Conservation (phyloP, 2,329 filamentous ascomycete species). For the Calycina marina region DNA sequence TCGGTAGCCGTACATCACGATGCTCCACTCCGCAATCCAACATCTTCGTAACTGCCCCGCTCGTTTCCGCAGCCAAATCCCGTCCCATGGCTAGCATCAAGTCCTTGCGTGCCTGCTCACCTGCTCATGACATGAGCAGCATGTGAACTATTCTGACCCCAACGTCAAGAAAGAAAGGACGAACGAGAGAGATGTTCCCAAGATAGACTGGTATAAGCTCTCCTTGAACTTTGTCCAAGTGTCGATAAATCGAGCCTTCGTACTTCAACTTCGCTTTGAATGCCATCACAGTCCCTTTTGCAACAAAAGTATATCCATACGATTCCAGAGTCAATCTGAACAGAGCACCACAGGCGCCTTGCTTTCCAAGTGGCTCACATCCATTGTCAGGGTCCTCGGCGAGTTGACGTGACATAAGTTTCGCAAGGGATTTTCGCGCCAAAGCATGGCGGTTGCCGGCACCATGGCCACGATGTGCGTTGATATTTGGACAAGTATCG, state of each 20-base stretch:
- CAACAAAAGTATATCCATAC: slow-evolving; percentile 29
- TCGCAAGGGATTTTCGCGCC: slow-evolving; percentile 6
- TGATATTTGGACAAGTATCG: slow-evolving; percentile 11
- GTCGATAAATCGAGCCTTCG: slow-evolving; percentile 24
- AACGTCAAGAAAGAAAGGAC: slow-evolving; percentile 10
- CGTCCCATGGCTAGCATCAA: slow-evolving; percentile 2
- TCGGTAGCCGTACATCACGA: not conserved
- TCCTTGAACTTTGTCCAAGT: slow-evolving; percentile 24
- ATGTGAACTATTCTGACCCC: slow-evolving; percentile 13
- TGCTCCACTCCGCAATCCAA: slow-evolving; percentile 3
- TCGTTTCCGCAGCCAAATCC: slow-evolving; percentile 2
- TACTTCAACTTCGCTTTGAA: slow-evolving; percentile 24
- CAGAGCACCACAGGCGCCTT: slow-evolving; percentile 25
- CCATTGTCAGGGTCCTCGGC: slow-evolving; percentile 8
- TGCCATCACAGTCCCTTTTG: slow-evolving; percentile 26
- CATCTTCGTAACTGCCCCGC: slow-evolving; percentile 1
- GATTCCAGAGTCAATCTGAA: slow-evolving; percentile 28
- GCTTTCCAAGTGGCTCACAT: slow-evolving; percentile 12
- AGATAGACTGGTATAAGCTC: slow-evolving; percentile 25
- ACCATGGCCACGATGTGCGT: slow-evolving; percentile 6
- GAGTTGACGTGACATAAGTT: slow-evolving; percentile 8
- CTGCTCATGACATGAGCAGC: slow-evolving; percentile 6
- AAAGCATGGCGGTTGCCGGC: slow-evolving; percentile 8
- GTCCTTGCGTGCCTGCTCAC: slow-evolving; percentile 7
- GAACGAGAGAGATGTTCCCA: slow-evolving; percentile 24